Conservation (phyloP, 1,139 yeast genomes). For the Taphrina wiesneri region DNA sequence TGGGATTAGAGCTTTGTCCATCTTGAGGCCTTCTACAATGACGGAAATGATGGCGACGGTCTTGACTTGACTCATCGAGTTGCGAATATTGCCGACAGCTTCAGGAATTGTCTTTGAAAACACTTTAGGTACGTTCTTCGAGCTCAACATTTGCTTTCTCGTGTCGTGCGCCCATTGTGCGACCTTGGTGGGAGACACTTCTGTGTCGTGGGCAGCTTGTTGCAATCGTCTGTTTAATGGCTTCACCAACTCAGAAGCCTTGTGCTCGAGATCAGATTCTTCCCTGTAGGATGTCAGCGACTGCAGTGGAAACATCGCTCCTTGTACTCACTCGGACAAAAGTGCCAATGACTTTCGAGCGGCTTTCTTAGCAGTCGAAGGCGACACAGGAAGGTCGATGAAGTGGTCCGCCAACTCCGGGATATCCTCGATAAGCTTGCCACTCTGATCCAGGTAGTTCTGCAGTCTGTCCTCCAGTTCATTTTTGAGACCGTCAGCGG, state of each 20-base stretch:
- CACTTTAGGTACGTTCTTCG: constrained; percentile 12
- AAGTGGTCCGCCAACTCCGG: constrained; percentile 31
- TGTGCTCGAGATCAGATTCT: constrained; percentile 18
- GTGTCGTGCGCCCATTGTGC: constrained; percentile 31
- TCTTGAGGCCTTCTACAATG: constrained; percentile 25
- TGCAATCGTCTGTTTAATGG: constrained; percentile 2
- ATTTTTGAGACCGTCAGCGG: constrained; percentile 16
- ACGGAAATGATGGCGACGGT: constrained; percentile 25
- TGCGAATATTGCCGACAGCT: constrained; percentile 5
- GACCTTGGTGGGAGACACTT: constrained; percentile 28
- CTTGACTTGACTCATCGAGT: constrained; percentile 21
- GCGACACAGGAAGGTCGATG: constrained; percentile 29
- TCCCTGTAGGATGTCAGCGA: constrained; percentile 7
- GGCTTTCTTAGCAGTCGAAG: constrained; percentile 25
- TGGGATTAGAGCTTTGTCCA: constrained; percentile 31
- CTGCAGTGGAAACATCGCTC: background rate
- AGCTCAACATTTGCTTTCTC: constrained; percentile 6
- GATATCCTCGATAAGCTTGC: constrained; percentile 13
- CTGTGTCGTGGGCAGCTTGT: constrained; percentile 19
- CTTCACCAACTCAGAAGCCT: constrained; percentile 8
- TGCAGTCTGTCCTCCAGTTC: constrained; percentile 31
- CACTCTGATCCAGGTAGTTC: constrained; percentile 20
- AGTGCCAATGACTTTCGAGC: constrained; percentile 26
- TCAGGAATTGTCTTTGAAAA: constrained; percentile 11
- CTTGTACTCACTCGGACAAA: constrained; percentile 2